Evolutionary conservation across 257 asterid species (phyloP), one percentile per base, ranked within the genome.

Genomic region (Jaltomata sinuosa): DNA sequence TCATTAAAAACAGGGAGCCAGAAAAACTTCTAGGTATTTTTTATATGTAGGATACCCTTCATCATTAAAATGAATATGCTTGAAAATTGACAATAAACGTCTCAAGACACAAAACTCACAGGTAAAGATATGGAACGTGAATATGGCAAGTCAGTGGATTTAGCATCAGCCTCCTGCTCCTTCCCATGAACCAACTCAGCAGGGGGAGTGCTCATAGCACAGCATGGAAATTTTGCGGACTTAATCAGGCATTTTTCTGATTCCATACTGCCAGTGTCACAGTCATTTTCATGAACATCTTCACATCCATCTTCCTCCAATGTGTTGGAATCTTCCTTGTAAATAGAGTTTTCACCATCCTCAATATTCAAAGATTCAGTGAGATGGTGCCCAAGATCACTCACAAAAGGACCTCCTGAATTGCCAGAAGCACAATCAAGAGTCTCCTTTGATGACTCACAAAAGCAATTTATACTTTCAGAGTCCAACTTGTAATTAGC

Each of bases 91-190:
- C 82, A 1, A 29, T 22, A 52, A 53, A 80, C 9, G 11, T 83
- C 16, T 8, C 12, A 47, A 19, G 29, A 72, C 6, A 54, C 80
- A 85, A 49, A 81, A 92, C 99, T 94, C 93, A 96, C 99, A 80
- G 98, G 97, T 85, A 92, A 88, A 40, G 94, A 92, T 50, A 84
- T 47, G 57, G 97, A 90, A 76, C 80, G 88, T 47, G 93, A 27
- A 86, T 61, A 85, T 59, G 89, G 83, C 59, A 36, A 77, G 88
- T 80, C 83, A 15, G 57, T 83, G 85, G 91, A 83, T 54, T 85
- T 83, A 50, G 83, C 31, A 53, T 85, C 83, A 47, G 84, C 91
- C 84, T 78, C 87, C 27, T 55, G 84, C 85, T 89, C 84, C 84
- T 86, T 54, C 74, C 67, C 90, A 36, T 76, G 82, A 47, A 61